Conservation (phyloP, 129 eudicot species). For the Saussurea involucrata region DNA sequence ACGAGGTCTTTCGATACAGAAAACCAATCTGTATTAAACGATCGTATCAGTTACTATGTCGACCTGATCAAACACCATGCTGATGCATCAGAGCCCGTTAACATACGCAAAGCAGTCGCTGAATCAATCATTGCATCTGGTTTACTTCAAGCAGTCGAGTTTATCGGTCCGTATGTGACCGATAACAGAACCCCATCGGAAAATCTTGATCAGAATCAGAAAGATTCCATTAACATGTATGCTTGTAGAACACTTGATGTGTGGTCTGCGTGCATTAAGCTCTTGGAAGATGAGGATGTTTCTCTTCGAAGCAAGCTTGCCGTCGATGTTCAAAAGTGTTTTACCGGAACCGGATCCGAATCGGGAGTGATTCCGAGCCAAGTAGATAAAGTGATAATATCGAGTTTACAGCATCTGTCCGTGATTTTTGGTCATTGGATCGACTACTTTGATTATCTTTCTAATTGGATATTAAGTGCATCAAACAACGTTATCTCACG, state of each 20-base stretch:
- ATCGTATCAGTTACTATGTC: conserved; percentile 53
- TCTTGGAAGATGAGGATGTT: conserved; percentile 95
- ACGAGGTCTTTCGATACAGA: conserved; percentile 12
- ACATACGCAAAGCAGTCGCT: conserved; percentile 85
- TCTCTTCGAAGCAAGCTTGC: conserved; percentile 72
- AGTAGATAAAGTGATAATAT: conserved; percentile 82
- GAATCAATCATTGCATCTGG: conserved; percentile 88
- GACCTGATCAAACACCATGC: conserved; percentile 51
- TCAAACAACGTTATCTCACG: conserved; percentile 47
- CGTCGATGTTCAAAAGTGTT: conserved; percentile 57
- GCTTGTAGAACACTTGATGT: conserved; percentile 55
- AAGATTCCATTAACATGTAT: conserved; percentile 34
- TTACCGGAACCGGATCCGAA: conserved; percentile 11
- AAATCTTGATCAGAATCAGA: conserved; percentile 19
- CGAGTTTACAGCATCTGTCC: conserved; percentile 72
- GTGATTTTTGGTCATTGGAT: conserved; percentile 65
- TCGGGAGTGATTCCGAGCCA: conserved; percentile 61
- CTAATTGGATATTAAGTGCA: conserved; percentile 51
- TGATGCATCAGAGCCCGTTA: conserved; percentile 81
- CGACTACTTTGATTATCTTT: conserved; percentile 60
- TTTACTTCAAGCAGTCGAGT: conserved; percentile 61
- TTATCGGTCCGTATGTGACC: conserved; percentile 44
- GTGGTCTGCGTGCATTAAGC: conserved; percentile 80
- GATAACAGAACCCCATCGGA: conserved; percentile 18
- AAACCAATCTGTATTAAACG: conserved; percentile 27